Evolutionary conservation across 768 basidiomycete species (phyloP), one percentile per base, ranked within the genome.

Genomic region (Tylopilus rubrobrunneus): DNA sequence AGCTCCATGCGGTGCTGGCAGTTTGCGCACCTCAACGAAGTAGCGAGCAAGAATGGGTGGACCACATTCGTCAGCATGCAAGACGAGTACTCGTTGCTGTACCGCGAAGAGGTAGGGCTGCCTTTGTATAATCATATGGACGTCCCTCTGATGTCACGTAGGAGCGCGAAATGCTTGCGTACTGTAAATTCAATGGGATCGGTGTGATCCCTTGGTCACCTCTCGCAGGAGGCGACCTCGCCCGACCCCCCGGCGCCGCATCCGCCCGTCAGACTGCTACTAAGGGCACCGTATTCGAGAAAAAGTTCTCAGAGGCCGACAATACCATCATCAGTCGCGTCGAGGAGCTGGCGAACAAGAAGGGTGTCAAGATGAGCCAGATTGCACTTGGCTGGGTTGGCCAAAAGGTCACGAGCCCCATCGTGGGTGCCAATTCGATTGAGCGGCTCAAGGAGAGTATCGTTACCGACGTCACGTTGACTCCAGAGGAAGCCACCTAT

Each of bases 31-130:
- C 64, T 80, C 65, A 76, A 79, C 51, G 71, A 75, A 29, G 70
- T 77, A 2, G 79, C 80, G 7, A 63, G 68, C 34, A 67, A 66
- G 52, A 62, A 78, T 15, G 74, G 74, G 4, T 79, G 80, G 73
- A 80, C 81, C 5, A 76, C 71, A 54, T 83, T 84, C 56, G 71
- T 80, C 45, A 77, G 79, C 52, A 81, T 83, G 74, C 82, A 84
- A 64, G 34, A 75, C 48, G 76, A 79, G 52, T 37, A 45, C 53
- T 79, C 74, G 36, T 62, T 82, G 6, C 69, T 82, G 19, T 84
- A 84, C 59, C 72, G 81, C 31, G 77, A 81, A 53, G 80, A 84
- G 40, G 46, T 36, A n/a, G 4, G 9, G 6, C 29, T 40, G 11
- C 9, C 1, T 15, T 44, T 12, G 2, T 8, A 34, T 7, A 15